Percentiles rank a stretch among this genome's conserved stretches.
Evolutionary conservation across 441 rosid species (phyloP).

Genomic region (Gossypium aridum): DNA sequence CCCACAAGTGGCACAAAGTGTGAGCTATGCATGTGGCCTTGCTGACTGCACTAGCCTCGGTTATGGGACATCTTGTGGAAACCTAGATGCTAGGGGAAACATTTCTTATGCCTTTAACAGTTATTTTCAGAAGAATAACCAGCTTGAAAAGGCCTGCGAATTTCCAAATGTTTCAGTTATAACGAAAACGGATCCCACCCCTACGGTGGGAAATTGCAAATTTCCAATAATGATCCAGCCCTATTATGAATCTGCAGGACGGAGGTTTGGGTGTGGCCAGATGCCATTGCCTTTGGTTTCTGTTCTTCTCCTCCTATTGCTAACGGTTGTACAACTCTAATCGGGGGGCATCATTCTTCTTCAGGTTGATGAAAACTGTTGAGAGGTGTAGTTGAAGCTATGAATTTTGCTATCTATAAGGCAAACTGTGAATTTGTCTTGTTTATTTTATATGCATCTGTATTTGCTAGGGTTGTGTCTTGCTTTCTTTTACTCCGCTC

Average conservation of each 20-base stretch:
- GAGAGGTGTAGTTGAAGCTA: conserved; percentile 13
- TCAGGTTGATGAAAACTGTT: background rate
- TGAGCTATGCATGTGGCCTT: conserved; percentile 70
- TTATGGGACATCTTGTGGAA: conserved; percentile 71
- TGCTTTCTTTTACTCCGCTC: no score
- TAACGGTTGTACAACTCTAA: conserved; percentile 15
- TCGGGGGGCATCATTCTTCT: conserved; percentile 18
- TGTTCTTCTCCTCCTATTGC: conserved; percentile 26
- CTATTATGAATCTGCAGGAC: conserved; percentile 46
- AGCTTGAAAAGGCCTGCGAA: conserved; percentile 65
- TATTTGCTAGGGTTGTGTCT: background rate
- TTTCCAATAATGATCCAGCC: conserved; percentile 66
- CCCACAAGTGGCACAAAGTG: conserved; percentile 53
- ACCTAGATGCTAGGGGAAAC: conserved; percentile 44
- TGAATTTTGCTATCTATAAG: conserved; percentile 5
- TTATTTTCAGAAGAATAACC: conserved; percentile 75
- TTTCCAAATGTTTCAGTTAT: conserved; percentile 56
- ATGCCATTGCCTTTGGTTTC: conserved; percentile 18
- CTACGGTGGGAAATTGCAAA: conserved; percentile 56
- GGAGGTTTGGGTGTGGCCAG: conserved; percentile 7
- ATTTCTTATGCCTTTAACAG: conserved; percentile 86
- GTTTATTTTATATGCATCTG: background rate
- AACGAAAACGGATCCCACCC: conserved; percentile 62
- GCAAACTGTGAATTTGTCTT: background rate
- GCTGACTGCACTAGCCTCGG: conserved; percentile 90